Evolutionary conservation across 1,139 yeast species (phyloP).

Genomic region (Geotrichum reessii): DNA sequence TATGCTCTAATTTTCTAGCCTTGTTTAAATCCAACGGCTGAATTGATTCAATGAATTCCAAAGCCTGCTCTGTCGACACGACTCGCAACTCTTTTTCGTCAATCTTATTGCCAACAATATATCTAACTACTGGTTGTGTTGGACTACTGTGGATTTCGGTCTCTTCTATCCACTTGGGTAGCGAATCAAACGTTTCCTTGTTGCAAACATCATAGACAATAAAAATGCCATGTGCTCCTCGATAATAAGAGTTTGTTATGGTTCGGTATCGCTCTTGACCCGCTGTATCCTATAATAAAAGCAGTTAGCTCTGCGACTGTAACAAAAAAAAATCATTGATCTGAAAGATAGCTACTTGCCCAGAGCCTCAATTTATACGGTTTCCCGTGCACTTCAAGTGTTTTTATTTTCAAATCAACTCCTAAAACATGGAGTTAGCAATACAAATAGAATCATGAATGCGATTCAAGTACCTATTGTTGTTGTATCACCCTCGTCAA

Average conservation of each 20-base stretch:
- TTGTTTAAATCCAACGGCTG: slow-evolving; percentile 20
- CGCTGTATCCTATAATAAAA: slow-evolving; percentile 73
- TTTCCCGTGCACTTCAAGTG: slow-evolving; percentile 16
- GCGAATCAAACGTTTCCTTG: slow-evolving; percentile 71
- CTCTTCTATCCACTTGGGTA: slow-evolving; percentile 23
- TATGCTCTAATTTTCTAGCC: slow-evolving; percentile 25
- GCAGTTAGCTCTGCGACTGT: not conserved
- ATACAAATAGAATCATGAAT: not conserved
- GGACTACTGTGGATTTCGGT: slow-evolving; percentile 11
- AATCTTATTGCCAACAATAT: slow-evolving; percentile 42
- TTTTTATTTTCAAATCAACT: slow-evolving; percentile 16
- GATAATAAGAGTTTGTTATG: slow-evolving; percentile 93
- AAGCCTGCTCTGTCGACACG: slow-evolving; percentile 10
- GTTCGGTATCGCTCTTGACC: slow-evolving; percentile 98
- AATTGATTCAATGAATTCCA: slow-evolving; percentile 11
- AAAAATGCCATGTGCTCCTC: slow-evolving; percentile 98
- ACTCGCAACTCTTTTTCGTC: slow-evolving; percentile 32
- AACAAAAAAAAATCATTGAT: not conserved
- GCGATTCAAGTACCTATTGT: slow-evolving; percentile 12
- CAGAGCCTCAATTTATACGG: slow-evolving; percentile 17
- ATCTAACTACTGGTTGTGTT: slow-evolving; percentile 30
- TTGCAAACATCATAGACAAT: slow-evolving; percentile 95
- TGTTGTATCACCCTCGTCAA: slow-evolving; percentile 15
- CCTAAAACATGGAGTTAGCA: slow-evolving; percentile 3
- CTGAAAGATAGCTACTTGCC: slow-evolving; percentile 8